Evolutionary conservation across 371 early-diverging fungal species (phyloP).

Genomic region (Rhizopus sp.): DNA sequence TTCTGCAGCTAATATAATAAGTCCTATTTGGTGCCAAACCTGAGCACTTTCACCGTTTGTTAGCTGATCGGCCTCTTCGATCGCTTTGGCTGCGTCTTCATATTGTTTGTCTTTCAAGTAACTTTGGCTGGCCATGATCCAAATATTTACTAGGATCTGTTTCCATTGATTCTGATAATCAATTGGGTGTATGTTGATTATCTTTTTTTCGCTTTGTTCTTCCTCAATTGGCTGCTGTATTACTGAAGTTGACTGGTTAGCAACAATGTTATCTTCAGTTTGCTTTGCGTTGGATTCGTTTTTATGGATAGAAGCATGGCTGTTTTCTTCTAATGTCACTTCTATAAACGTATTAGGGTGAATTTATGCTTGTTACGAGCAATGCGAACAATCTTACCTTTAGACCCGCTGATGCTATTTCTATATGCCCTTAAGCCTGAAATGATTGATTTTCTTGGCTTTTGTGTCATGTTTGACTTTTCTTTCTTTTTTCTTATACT

Average conservation of each 20-base stretch:
- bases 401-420: not conserved
- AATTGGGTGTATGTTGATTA: not conserved
- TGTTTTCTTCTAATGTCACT: too few species aligned
- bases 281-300: too few species aligned
- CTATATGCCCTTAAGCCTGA: not conserved
- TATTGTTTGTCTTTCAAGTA: constrained; percentile 2
- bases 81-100: constrained; percentile 16
- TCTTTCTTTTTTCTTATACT: constrained; percentile 15
- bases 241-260: too few species aligned
- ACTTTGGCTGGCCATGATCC: constrained; percentile 22
- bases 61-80: constrained; percentile 19
- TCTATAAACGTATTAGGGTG: too few species aligned
- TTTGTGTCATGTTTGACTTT: constrained; percentile 7
- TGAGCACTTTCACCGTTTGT: constrained; percentile 7
- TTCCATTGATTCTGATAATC: constrained; percentile 12
- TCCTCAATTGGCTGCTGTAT: not conserved
- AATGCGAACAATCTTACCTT: not conserved
- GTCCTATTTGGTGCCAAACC: constrained; percentile 22
- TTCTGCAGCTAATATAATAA: not conserved
- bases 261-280: too few species aligned
- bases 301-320: too few species aligned
- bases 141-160: constrained; percentile 11
- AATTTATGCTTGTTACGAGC: too few species aligned
- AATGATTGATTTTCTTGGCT: not conserved
- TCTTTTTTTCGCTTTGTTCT: not conserved